These are phyloP conservation scores for Sporobolomyces phaffii DNA, from an alignment of 768 basidiomycete species.

Conservation along the genomic window DNA sequence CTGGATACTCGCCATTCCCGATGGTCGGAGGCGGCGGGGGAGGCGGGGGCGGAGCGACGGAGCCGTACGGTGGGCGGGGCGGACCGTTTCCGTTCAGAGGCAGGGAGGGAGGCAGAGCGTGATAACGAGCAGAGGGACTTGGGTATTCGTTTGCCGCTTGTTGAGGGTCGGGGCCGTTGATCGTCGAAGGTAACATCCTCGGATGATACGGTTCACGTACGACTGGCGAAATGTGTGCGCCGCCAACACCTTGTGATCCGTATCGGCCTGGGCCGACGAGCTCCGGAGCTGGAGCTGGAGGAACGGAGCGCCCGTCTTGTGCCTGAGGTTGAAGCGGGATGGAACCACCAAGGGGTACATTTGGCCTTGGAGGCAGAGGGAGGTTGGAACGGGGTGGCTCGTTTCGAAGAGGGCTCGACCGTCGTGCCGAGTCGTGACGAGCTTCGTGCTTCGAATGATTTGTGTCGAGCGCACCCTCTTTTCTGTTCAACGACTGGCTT, in stretches of 20 bases:
- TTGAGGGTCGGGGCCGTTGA: background rate
- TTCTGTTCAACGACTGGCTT: no score
- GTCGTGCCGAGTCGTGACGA: no score
- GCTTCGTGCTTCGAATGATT: no score
- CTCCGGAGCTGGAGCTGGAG: background rate
- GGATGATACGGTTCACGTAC: background rate
- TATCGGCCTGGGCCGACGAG: no score
- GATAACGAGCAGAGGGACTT: background rate
- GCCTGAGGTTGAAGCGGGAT: no score
- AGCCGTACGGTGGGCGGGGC: background rate
- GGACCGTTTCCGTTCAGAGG: no score
- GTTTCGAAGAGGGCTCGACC: no score
- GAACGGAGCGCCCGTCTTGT: background rate
- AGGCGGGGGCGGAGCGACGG: background rate
- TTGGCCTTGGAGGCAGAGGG: background rate
- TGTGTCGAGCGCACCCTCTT: no score
- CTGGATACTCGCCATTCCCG: background rate
- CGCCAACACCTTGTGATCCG: no score
- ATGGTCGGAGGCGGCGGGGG: background rate
- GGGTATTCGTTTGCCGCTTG: background rate
- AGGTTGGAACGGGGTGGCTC: no score
- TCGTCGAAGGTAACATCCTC: background rate
- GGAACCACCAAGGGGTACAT: background rate
- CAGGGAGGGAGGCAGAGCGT: no score
- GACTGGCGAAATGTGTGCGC: no score